Evolutionary conservation across 1,284 basidiomycete species (phyloP).

Genomic region (Takashimella koratensis): DNA sequence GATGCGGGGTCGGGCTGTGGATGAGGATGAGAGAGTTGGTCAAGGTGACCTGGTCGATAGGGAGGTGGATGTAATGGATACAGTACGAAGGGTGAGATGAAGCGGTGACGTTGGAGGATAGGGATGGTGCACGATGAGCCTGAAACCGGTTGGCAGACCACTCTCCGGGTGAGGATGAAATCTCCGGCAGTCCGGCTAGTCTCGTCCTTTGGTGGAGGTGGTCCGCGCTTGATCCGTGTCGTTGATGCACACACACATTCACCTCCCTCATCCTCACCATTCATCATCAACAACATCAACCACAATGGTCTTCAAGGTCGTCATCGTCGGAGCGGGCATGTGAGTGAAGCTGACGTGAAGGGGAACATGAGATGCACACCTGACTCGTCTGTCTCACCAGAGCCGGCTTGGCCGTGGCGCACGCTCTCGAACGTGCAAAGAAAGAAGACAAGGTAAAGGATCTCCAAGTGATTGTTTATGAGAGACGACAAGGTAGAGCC

Average conservation of each 20-base stretch:
- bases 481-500: slow-evolving; percentile 1
- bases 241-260: not conserved
- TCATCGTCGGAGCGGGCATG: slow-evolving; percentile 15
- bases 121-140: not conserved
- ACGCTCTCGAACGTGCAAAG: slow-evolving; percentile 9
- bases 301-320: slow-evolving; percentile 8
- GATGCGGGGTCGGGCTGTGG: too few relatives aligned
- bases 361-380: too few relatives aligned
- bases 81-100: too few relatives aligned
- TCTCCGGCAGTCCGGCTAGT: not conserved
- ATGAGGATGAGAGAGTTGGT: not conserved
- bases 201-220: not conserved
- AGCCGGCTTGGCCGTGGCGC: slow-evolving; percentile 12
- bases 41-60: not conserved
- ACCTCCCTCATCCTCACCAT: too few relatives aligned
- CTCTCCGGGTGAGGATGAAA: not conserved
- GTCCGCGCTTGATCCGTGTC: not conserved
- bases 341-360: too few relatives aligned
- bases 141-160: slow-evolving; percentile 1
- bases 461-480: slow-evolving; percentile 10
- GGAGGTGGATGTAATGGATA: slow-evolving; percentile 3
- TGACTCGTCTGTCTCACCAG: too few relatives aligned
- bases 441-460: not conserved
- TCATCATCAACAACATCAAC: not conserved
- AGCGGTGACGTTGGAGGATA: not conserved